Evolutionary conservation across 176 grass and related monocot species (phyloP).

Genomic region (Lolium perenne): DNA sequence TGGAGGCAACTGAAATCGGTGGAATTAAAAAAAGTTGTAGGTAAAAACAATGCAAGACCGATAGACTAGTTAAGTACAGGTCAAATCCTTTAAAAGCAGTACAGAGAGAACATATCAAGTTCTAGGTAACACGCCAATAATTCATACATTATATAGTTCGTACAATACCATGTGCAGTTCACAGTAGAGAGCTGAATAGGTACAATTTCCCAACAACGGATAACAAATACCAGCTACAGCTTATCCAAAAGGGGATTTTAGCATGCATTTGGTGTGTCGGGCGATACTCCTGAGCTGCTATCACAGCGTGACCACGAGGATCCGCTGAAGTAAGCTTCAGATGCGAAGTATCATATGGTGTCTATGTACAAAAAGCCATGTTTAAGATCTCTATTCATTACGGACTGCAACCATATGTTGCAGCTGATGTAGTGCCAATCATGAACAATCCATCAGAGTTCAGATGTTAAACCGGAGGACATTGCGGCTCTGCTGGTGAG

Average conservation of each 20-base stretch:
- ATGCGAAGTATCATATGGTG: constrained; percentile 24
- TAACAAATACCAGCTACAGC: constrained; percentile 35
- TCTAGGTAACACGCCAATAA: not conserved
- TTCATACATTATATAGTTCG: constrained; percentile 10
- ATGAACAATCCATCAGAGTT: constrained; percentile 40
- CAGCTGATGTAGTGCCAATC: not conserved
- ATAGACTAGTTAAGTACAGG: not conserved
- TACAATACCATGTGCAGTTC: constrained; percentile 38
- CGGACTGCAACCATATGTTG: not conserved
- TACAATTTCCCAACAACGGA: constrained; percentile 37
- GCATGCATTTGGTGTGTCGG: constrained; percentile 34
- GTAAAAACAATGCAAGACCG: no score
- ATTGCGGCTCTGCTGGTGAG: constrained; percentile 74
- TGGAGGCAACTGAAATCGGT: not conserved
- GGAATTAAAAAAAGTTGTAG: not conserved
- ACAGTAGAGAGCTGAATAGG: constrained; percentile 52
- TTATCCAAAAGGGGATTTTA: constrained; percentile 5
- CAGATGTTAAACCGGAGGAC: constrained; percentile 62
- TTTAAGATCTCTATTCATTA: constrained; percentile 26
- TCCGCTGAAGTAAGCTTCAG: constrained; percentile 16
- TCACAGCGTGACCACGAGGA: not conserved
- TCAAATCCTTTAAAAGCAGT: not conserved
- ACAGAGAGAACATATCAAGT: not conserved
- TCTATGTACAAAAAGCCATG: constrained; percentile 56
- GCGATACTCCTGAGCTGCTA: constrained; percentile 30